These are phyloP conservation scores for Botryotinia calthae DNA, from an alignment of 2,329 filamentous ascomycete species.

Conservation along the genomic window DNA sequence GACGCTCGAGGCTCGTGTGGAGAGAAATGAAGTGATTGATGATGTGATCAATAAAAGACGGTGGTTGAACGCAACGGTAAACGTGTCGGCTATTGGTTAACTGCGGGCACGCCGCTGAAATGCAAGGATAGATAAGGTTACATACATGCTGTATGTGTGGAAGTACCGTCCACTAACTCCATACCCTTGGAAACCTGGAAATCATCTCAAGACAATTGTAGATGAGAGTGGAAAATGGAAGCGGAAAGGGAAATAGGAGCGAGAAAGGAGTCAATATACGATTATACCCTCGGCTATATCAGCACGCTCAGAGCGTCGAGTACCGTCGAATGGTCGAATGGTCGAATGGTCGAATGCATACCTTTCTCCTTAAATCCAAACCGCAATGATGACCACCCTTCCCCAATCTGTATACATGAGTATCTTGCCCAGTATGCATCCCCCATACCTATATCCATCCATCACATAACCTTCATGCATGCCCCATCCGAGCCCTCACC, in stretches of 20 bases:
- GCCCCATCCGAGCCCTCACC: not conserved
- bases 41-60: not conserved
- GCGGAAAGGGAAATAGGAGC: too few relatives aligned
- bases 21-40: conserved; percentile 12
- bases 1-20: not conserved
- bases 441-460: not conserved
- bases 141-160: not conserved
- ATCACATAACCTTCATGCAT: not conserved
- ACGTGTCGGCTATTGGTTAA: not conserved
- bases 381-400: not conserved
- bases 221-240: not conserved
- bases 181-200: not conserved
- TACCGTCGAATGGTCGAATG: not conserved
- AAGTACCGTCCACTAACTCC: not conserved
- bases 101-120: not conserved
- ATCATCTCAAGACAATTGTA: not conserved
- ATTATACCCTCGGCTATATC: not conserved
- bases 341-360: not conserved
- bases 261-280: not conserved
- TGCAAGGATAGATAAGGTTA: not conserved
- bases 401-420: not conserved
- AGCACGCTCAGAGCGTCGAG: not conserved
- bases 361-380: not conserved
- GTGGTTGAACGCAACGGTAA: not conserved
- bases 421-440: not conserved